These are phyloP conservation scores for Trametes punicea DNA, from an alignment of 768 basidiomycete species.

Conservation along the genomic window DNA sequence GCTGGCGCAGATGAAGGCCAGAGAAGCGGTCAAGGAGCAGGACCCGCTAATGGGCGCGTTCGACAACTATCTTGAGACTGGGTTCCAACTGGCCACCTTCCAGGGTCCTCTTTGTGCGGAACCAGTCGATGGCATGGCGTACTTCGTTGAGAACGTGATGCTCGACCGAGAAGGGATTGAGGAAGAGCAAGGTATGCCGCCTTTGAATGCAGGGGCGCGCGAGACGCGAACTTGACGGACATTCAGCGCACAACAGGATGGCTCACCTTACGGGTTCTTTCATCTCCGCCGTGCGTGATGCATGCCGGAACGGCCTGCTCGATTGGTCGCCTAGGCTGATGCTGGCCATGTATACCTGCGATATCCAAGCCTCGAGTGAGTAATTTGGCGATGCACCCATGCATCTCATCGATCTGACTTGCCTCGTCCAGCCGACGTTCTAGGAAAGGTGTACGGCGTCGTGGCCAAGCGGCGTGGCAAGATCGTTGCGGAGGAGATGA, in stretches of 20 bases:
- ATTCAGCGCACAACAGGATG: slow-evolving; percentile 70
- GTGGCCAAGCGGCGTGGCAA: slow-evolving; percentile 87
- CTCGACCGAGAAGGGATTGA: slow-evolving; percentile 57
- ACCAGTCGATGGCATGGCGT: slow-evolving; percentile 90
- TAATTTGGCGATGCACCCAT: slow-evolving; percentile 20
- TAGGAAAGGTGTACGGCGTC: slow-evolving; percentile 96
- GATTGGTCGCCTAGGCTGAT: slow-evolving; percentile 98
- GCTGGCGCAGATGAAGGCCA: slow-evolving; percentile 36
- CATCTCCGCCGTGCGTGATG: slow-evolving; percentile 85
- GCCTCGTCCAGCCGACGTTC: slow-evolving; percentile 71
- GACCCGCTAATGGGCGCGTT: slow-evolving; percentile 48
- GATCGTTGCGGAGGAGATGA: slow-evolving; percentile 98
- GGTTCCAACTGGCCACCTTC: slow-evolving; percentile 92
- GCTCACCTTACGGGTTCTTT: slow-evolving; percentile 88
- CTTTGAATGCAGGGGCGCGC: background rate
- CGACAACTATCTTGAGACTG: slow-evolving; percentile 82
- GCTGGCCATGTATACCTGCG: slow-evolving; percentile 98
- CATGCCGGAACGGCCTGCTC: slow-evolving; percentile 82
- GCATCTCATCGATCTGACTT: slow-evolving; percentile 15
- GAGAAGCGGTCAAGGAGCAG: slow-evolving; percentile 32
- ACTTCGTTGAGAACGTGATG: slow-evolving; percentile 76
- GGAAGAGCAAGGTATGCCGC: slow-evolving; percentile 58
- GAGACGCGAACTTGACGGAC: background rate
- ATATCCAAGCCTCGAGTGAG: slow-evolving; percentile 96
- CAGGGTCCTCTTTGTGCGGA: slow-evolving; percentile 95